Base-by-base conservation (phyloP, 208 protist species). In the Trypanosoma grayi region DNA sequence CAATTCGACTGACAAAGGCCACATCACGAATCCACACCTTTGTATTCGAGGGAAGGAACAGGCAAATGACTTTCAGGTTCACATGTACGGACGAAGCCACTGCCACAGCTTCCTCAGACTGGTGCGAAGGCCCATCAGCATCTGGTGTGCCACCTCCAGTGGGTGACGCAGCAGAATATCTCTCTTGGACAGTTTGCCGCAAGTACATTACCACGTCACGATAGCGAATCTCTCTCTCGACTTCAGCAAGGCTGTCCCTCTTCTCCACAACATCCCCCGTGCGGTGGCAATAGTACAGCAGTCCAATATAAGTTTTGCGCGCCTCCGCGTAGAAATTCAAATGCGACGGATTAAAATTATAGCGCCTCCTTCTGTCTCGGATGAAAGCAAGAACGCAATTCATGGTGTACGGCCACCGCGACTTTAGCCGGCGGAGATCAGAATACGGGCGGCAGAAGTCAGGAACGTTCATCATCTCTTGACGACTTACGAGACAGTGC, bases 331-430 rank as follows among this genome's bases (percentile, higher is more conserved):
- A 94, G 66, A 90, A 90, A 52, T 77, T 62, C 4, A 94, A 40
- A 46, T 94, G 77, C 16, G 83, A 85, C 0, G 69, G 62, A 54
- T 83, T 94, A 69, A 79, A 83, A 73, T 94, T 94, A 71, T 80
- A 92, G 10, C 84, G 79, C 52, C 74, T 63, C 25, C 66, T 58
- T 52, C 73, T 60, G 44, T 94, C 79, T 10, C 73, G 79, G 24
- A 91, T 40, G 20, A 77, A 55, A 31, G 74, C 66, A 13, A 91
- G 5, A 13, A 87, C 71, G 60, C 77, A 87, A 46, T 55, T 57
- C 31, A 44, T 64, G 6, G 69, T 72, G 68, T 88, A 92, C 11
- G 57, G 54, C 83, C 87, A 94, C 8, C 77, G 65, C 13, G 83
- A 89, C 8, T 46, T 39, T n/a, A 60, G 57, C 0, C 44, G 47